phyloP scores from a whole-genome alignment of 2,329 filamentous ascomycete species.

The Nakataea oryzae region DNA sequence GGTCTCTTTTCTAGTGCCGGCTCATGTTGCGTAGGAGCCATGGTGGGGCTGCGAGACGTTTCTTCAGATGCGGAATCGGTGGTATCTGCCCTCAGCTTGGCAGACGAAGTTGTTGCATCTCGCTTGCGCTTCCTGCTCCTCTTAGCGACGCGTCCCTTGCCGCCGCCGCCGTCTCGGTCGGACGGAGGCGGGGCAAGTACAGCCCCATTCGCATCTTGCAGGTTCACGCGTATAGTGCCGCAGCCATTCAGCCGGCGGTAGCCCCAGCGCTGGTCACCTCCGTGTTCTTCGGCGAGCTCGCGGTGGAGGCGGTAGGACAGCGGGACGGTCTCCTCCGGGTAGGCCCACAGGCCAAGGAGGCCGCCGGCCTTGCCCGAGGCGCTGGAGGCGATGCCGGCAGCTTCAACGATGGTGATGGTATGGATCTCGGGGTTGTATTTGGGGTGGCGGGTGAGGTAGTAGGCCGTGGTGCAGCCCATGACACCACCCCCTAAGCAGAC shows the following conservation, averaged over 20 bases:
- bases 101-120: background rate
- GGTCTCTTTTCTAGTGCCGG: background rate
- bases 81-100: background rate
- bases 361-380: constrained; percentile 94
- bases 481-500: constrained; percentile 67
- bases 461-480: constrained; percentile 84
- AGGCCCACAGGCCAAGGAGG: constrained; percentile 83
- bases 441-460: constrained; percentile 80
- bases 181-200: constrained; percentile 4
- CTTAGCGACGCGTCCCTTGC: background rate
- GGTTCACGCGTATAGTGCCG: constrained; percentile 31
- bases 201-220: constrained; percentile 25
- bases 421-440: constrained; percentile 66
- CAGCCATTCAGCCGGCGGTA: constrained; percentile 66
- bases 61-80: background rate
- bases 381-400: constrained; percentile 73
- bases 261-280: constrained; percentile 71
- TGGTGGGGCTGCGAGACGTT: background rate
- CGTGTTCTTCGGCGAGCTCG: constrained; percentile 75
- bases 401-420: constrained; percentile 78
- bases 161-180: constrained; percentile 4
- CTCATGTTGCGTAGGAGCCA: background rate
- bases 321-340: constrained; percentile 73
- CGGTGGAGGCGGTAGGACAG: constrained; percentile 77
- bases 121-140: constrained; percentile 1